A percentile compares a stretch with the other conserved stretches of the same genome.
phyloP scores from a whole-genome alignment of 1,284 basidiomycete species.

The Heterobasidion occidentale region DNA sequence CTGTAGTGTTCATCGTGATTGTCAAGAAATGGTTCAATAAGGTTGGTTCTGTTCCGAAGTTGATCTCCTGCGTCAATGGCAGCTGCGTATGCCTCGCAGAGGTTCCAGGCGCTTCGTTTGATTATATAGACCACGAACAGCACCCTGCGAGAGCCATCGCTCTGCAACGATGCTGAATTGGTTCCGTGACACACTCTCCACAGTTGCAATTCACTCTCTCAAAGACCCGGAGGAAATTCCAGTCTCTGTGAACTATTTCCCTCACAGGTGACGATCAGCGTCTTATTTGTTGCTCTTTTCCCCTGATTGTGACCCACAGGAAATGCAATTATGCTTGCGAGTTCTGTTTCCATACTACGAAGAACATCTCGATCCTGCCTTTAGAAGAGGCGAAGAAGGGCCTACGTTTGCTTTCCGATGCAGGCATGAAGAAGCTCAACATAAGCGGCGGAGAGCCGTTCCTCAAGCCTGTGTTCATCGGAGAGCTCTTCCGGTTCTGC shows the following conservation, averaged over 20 bases:
- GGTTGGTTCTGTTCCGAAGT: too few relatives aligned
- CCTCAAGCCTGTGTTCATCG: conserved; percentile 28
- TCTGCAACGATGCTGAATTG: background rate
- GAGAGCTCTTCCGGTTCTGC: conserved; percentile 31
- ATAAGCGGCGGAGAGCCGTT: conserved; percentile 35
- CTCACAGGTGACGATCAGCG: background rate
- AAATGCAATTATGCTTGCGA: conserved; percentile 29
- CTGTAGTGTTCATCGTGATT: too few relatives aligned
- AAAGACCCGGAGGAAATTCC: background rate
- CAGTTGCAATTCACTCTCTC: background rate
- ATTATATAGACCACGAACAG: too few relatives aligned
- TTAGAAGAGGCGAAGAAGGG: conserved; percentile 28
- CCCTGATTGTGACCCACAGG: conserved; percentile 9
- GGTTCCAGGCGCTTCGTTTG: too few relatives aligned
- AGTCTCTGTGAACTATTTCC: conserved; percentile 11
- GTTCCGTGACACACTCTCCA: background rate
- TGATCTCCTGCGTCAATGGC: too few relatives aligned
- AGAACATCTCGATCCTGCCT: conserved; percentile 25
- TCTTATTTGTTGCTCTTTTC: background rate
- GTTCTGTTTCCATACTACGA: conserved; percentile 33
- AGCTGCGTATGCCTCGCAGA: too few relatives aligned
- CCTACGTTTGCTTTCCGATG: conserved; percentile 25
- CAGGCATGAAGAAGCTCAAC: conserved; percentile 35
- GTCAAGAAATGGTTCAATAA: too few relatives aligned
- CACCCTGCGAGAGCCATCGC: background rate